A percentile compares a stretch with the other conserved stretches of the same genome.
Evolutionary conservation across 2,329 filamentous ascomycete genomes (phyloP).

Genomic region (Aspergillus ustus): DNA sequence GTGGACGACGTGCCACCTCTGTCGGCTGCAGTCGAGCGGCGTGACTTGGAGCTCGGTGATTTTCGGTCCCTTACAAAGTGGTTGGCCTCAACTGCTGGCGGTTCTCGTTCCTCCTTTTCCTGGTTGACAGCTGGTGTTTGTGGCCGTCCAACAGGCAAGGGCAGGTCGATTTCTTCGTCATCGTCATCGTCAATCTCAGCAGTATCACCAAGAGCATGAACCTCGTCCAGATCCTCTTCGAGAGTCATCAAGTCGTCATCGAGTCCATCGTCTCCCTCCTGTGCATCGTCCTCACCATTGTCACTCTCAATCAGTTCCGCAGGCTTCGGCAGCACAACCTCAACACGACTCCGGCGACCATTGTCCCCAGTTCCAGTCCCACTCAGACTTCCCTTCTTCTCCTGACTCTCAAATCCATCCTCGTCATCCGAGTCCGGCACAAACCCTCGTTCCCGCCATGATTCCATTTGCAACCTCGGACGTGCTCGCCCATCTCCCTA

Average conservation of each 20-base stretch:
- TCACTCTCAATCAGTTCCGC: not conserved
- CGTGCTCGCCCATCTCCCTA: conserved; percentile 43
- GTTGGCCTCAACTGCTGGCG: not conserved
- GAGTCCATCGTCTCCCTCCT: not conserved
- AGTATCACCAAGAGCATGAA: not conserved
- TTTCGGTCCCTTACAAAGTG: not conserved
- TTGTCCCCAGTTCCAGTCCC: conserved; percentile 8
- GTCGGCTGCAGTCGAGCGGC: not conserved
- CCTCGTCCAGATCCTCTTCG: not conserved
- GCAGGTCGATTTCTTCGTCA: conserved; percentile 1
- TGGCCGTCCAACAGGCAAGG: not conserved
- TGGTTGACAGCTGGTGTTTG: not conserved
- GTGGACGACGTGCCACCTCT: conserved; percentile 17
- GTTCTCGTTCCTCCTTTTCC: not conserved
- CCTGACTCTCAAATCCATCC: conserved; percentile 45
- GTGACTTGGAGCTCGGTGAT: not conserved
- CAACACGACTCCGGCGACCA: conserved; percentile 17
- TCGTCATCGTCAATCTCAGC: not conserved
- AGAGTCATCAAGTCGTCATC: not conserved
- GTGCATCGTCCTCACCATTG: too few species aligned
- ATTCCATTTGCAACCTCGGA: conserved; percentile 47
- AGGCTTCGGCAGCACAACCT: not conserved
- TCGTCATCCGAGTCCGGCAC: conserved; percentile 57
- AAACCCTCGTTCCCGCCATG: conserved; percentile 57
- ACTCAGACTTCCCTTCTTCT: conserved; percentile 17